A percentile compares a stretch with the other conserved stretches of the same genome.
These are phyloP conservation scores for Phytophthora citrophthora DNA, from an alignment of 352 stramenopile species.

Conservation along the genomic window DNA sequence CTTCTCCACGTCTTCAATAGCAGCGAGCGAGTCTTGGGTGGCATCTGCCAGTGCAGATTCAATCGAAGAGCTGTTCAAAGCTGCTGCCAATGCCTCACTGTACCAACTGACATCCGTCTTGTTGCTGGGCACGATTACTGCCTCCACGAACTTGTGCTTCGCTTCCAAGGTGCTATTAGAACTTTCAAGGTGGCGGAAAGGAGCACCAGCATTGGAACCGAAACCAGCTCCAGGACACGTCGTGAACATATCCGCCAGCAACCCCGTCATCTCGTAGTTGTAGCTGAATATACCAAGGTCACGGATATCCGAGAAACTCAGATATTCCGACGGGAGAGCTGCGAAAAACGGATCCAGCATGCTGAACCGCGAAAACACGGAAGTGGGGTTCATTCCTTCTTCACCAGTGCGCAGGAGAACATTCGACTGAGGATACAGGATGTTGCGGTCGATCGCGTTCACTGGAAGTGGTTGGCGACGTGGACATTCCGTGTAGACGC, in stretches of 20 bases:
- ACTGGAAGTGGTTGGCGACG: constrained; percentile 44
- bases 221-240: constrained; percentile 61
- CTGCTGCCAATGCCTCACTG: constrained; percentile 54
- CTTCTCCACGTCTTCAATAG: constrained; percentile 82
- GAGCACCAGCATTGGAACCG: constrained; percentile 17
- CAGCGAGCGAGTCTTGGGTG: constrained; percentile 36
- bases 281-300: constrained; percentile 82
- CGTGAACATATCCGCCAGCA: constrained; percentile 78
- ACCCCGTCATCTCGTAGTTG: constrained; percentile 84
- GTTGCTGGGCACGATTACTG: constrained; percentile 65
- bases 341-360: constrained; percentile 64
- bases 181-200: constrained; percentile 39
- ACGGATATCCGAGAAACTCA: constrained; percentile 75
- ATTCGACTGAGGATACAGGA: constrained; percentile 66
- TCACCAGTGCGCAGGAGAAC: constrained; percentile 62
- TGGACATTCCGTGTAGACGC: constrained; percentile 62
- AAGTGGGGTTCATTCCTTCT: constrained; percentile 42
- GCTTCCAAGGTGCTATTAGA: constrained; percentile 9
- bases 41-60: constrained; percentile 28
- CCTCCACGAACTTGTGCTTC: constrained; percentile 54
- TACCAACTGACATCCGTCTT: constrained; percentile 52
- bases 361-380: constrained; percentile 60
- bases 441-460: constrained; percentile 48
- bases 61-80: constrained; percentile 42
- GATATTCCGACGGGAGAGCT: constrained; percentile 64